Percentiles rank a stretch among this genome's conserved stretches.
Evolutionary conservation across 2,329 filamentous ascomycete genomes (phyloP).

Genomic region (Xylaria sp.): DNA sequence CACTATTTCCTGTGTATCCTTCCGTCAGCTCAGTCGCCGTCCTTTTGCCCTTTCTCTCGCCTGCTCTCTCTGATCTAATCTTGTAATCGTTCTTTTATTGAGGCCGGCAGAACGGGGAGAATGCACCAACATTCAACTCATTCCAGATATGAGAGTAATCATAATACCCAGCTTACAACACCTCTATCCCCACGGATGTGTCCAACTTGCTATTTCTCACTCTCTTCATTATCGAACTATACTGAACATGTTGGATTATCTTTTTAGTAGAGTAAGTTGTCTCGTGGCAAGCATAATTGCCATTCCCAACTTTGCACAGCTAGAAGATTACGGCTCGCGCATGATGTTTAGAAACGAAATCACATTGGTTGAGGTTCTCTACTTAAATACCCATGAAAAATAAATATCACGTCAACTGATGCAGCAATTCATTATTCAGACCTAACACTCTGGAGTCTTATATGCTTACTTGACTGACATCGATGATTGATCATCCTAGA

Average conservation of each 20-base stretch:
- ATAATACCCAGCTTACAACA: neutral
- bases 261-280: neutral
- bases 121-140: neutral
- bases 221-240: neutral
- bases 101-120: neutral
- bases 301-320: neutral
- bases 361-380: constrained; percentile 19
- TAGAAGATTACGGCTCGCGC: neutral
- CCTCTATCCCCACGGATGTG: neutral
- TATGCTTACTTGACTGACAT: neutral
- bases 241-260: neutral
- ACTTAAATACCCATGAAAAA: constrained; percentile 9
- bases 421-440: neutral
- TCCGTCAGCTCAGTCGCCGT: neutral
- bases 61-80: no score
- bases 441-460: neutral
- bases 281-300: neutral
- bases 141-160: neutral
- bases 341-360: constrained; percentile 25
- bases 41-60: neutral
- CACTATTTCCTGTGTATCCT: no score
- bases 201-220: neutral
- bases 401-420: neutral
- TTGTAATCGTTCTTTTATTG: neutral
- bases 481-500: neutral